A percentile compares a stretch with the other conserved stretches of the same genome.
Evolutionary conservation across 2,329 filamentous ascomycete species (phyloP).

Genomic region (Aspergillus japonicus): DNA sequence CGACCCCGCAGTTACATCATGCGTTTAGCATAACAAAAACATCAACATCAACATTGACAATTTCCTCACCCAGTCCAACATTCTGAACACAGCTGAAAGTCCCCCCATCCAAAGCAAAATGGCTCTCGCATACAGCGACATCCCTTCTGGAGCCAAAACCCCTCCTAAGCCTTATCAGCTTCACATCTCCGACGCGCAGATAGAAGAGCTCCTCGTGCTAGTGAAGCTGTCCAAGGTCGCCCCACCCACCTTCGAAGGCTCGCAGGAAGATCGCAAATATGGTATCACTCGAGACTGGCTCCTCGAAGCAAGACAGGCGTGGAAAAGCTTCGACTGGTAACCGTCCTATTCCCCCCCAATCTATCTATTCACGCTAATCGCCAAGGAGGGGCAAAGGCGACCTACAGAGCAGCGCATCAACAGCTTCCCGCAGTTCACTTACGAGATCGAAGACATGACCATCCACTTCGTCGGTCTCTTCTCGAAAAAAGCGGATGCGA

Average conservation of each 20-base stretch:
- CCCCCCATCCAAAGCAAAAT: constrained; percentile 14
- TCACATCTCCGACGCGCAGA: constrained; percentile 43
- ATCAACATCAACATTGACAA: not conserved
- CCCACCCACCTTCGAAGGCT: constrained; percentile 51
- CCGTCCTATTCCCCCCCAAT: constrained; percentile 11
- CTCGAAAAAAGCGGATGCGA: constrained; percentile 47
- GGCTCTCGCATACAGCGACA: constrained; percentile 26
- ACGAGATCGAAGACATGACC: constrained; percentile 42
- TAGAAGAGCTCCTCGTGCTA: constrained; percentile 50
- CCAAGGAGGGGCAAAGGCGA: constrained; percentile 19
- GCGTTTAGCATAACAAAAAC: not conserved
- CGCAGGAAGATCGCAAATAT: constrained; percentile 41
- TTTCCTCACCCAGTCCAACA: not conserved
- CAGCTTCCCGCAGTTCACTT: constrained; percentile 52
- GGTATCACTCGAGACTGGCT: constrained; percentile 53
- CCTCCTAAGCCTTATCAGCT: constrained; percentile 45
- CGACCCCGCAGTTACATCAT: not conserved
- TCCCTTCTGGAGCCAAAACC: constrained; percentile 39
- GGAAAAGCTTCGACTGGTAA: constrained; percentile 53
- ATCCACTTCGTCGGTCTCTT: constrained; percentile 54
- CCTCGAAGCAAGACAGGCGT: constrained; percentile 39
- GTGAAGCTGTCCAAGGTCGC: constrained; percentile 51
- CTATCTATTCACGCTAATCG: too few species aligned
- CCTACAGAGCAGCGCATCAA: constrained; percentile 47
- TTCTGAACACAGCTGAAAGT: not conserved